Percentiles rank a stretch among this genome's conserved stretches.
These are phyloP conservation scores for Backusella psychrophila DNA, from an alignment of 192 early-diverging fungal species.

Conservation along the genomic window DNA sequence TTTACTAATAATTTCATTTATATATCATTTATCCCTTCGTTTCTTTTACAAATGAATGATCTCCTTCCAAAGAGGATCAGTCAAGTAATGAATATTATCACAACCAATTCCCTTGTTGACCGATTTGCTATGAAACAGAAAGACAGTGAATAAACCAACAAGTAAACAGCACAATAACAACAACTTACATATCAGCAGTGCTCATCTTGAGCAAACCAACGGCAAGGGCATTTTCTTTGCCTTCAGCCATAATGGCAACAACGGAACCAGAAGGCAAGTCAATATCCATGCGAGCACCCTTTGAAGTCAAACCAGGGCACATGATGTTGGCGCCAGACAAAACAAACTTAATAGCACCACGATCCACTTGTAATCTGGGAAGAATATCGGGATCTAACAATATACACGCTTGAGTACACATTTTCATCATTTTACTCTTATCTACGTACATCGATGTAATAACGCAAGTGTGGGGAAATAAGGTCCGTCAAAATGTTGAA, in stretches of 20 bases:
- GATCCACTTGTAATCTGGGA: constrained; percentile 89
- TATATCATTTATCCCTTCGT: background rate
- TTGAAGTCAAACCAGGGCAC: constrained; percentile 97
- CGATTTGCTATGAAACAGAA: constrained; percentile 19
- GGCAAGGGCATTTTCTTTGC: constrained; percentile 93
- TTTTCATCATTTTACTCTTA: background rate
- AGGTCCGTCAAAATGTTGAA: constrained; percentile 94
- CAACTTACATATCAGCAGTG: constrained; percentile 80
- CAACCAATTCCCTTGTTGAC: constrained; percentile 93
- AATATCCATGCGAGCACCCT: constrained; percentile 78
- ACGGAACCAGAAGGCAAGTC: constrained; percentile 67
- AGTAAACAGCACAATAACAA: background rate
- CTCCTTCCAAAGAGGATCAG: constrained; percentile 80
- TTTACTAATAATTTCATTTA: background rate
- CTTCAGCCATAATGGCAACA: constrained; percentile 93
- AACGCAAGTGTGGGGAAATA: constrained; percentile 83
- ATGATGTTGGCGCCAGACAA: constrained; percentile 97
- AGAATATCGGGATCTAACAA: constrained; percentile 82
- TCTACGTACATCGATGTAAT: constrained; percentile 81
- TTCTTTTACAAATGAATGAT: constrained; percentile 19
- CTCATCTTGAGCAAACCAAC: constrained; percentile 88
- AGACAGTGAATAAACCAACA: constrained; percentile 2
- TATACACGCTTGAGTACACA: background rate
- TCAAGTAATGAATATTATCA: constrained; percentile 85
- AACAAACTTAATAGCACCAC: constrained; percentile 98